phyloP scores from a whole-genome alignment of 2,329 filamentous ascomycete species.

The Lasiodiplodia gonubiensis region DNA sequence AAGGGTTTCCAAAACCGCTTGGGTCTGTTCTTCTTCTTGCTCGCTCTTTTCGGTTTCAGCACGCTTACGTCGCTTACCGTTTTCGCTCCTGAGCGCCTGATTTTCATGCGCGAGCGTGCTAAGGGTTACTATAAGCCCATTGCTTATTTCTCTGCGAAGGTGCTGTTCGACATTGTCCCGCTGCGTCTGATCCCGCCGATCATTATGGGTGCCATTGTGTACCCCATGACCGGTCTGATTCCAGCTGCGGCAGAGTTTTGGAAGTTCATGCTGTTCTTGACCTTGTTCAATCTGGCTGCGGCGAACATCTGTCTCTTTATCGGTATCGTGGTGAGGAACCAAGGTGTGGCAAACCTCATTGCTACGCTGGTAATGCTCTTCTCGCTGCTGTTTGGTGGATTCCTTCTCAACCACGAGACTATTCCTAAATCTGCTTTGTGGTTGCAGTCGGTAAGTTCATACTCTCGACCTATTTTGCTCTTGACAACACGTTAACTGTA shows the following conservation, averaged over 20 bases:
- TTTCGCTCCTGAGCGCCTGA: constrained; percentile 85
- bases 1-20: constrained; percentile 97
- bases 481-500: constrained; percentile 30
- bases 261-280: constrained; percentile 87
- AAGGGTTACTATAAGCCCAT: constrained; percentile 96
- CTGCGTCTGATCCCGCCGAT: constrained; percentile 93
- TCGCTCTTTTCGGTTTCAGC: constrained; percentile 95
- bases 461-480: neutral
- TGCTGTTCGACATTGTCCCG: constrained; percentile 97
- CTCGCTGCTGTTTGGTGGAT: constrained; percentile 89
- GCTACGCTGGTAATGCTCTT: constrained; percentile 98
- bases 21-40: constrained; percentile 95
- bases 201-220: constrained; percentile 93
- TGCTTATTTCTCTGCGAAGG: constrained; percentile 93
- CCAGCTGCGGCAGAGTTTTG: constrained; percentile 83
- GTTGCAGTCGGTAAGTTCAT: constrained; percentile 74
- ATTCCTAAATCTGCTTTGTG: constrained; percentile 85
- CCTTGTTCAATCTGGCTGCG: constrained; percentile 94
- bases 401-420: constrained; percentile 91
- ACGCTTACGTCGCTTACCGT: constrained; percentile 92
- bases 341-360: constrained; percentile 88
- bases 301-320: constrained; percentile 95
- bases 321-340: constrained; percentile 91
- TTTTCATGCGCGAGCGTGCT: constrained; percentile 91
- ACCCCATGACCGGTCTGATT: constrained; percentile 95